A percentile compares a stretch with the other conserved stretches of the same genome.
Evolutionary conservation across 2,329 filamentous ascomycete species (phyloP).

Genomic region (Coniochaeta ligniaria): DNA sequence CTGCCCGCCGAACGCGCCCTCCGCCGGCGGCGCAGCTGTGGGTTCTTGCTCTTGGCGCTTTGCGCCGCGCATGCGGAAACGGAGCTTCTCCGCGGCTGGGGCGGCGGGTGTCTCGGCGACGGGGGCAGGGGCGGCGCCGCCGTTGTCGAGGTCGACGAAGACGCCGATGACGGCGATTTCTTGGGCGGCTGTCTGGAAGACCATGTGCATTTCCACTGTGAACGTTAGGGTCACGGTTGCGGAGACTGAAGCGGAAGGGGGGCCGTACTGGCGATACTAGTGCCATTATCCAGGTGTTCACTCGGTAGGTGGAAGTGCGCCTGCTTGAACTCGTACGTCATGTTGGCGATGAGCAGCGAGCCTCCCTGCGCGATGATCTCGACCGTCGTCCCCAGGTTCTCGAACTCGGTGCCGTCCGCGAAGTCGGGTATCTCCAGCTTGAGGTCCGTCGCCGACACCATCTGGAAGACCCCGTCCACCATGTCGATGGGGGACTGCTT

Average conservation of each 20-base stretch:
- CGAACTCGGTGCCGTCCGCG: conserved; percentile 36
- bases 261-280: conserved; percentile 34
- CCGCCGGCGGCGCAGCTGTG: background rate
- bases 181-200: conserved; percentile 37
- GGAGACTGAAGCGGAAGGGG: background rate
- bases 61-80: background rate
- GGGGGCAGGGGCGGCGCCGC: conserved; percentile 10
- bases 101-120: conserved; percentile 5
- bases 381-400: conserved; percentile 51
- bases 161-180: conserved; percentile 36
- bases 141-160: conserved; percentile 31
- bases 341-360: conserved; percentile 24
- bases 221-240: background rate
- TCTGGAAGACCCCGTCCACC: conserved; percentile 25
- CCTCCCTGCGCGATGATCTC: conserved; percentile 41
- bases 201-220: conserved; percentile 51
- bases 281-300: conserved; percentile 37
- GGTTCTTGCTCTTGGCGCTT: conserved; percentile 4
- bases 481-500: conserved; percentile 54
- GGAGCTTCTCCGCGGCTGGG: background rate
- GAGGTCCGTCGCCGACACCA: conserved; percentile 22
- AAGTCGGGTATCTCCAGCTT: conserved; percentile 33
- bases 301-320: conserved; percentile 45
- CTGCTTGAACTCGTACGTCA: conserved; percentile 31
- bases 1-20: conserved; percentile 1